Percentiles rank a stretch among this genome's conserved stretches.
These are phyloP conservation scores for Microascus cirrosus DNA, from an alignment of 2,329 filamentous ascomycete species.

Conservation along the genomic window DNA sequence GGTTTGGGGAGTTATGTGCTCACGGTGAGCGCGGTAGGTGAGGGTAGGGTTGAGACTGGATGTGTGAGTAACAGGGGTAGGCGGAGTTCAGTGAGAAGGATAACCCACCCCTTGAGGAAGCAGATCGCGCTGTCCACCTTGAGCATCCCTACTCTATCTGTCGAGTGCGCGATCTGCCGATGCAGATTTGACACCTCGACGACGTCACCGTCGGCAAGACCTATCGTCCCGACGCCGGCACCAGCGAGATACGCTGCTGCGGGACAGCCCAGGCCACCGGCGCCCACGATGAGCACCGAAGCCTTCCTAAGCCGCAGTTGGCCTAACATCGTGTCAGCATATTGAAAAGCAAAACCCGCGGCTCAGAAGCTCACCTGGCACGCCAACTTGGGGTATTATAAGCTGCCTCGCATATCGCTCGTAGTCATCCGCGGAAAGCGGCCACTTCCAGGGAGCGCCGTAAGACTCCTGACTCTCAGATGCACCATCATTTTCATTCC, in stretches of 20 bases:
- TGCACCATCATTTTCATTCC: background rate
- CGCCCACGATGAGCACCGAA: constrained; percentile 70
- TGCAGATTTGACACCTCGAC: constrained; percentile 90
- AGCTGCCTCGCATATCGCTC: constrained; percentile 82
- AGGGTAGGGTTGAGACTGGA: constrained; percentile 61
- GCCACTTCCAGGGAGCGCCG: constrained; percentile 45
- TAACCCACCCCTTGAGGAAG: constrained; percentile 40
- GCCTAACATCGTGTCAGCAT: constrained; percentile 31
- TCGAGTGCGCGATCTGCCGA: constrained; percentile 76
- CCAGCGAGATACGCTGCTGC: constrained; percentile 88
- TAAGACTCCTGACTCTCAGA: background rate
- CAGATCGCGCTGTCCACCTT: constrained; percentile 72
- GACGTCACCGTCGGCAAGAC: constrained; percentile 75
- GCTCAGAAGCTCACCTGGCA: constrained; percentile 46
- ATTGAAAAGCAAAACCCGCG: too few species aligned
- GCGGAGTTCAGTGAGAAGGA: background rate
- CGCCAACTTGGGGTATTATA: constrained; percentile 72
- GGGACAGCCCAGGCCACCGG: constrained; percentile 84
- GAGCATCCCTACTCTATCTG: constrained; percentile 54
- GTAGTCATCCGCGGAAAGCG: constrained; percentile 63
- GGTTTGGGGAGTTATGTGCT: constrained; percentile 57
- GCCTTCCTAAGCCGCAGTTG: constrained; percentile 63
- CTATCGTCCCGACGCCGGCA: constrained; percentile 73
- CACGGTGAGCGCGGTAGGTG: constrained; percentile 49
- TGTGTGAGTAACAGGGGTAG: background rate